Conservation (phyloP, 768 basidiomycete genomes). For the Rhodotorula paludigena region DNA sequence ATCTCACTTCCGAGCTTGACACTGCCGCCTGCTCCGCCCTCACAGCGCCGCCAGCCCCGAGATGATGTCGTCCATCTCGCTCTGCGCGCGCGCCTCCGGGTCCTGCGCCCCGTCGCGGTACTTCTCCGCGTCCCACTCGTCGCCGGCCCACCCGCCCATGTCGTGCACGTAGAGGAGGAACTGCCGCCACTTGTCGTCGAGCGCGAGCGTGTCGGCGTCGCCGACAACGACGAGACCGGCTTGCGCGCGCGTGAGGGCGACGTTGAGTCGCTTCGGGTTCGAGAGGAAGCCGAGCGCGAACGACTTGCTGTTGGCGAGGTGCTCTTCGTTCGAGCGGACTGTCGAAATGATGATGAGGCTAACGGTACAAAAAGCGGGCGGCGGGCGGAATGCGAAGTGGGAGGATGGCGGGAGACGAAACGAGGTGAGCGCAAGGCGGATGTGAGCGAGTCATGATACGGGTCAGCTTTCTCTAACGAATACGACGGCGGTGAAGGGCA, state of each 20-base stretch:
- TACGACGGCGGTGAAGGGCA: too few relatives aligned
- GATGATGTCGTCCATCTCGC: too few relatives aligned
- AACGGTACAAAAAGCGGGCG: background rate
- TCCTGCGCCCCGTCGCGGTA: too few relatives aligned
- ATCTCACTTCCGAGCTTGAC: too few relatives aligned
- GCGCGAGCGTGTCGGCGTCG: constrained; percentile 42
- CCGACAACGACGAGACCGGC: constrained; percentile 47
- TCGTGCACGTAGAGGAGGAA: constrained; percentile 11
- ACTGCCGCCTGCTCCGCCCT: too few relatives aligned
- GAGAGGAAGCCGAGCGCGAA: constrained; percentile 46
- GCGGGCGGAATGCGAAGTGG: constrained; percentile 3
- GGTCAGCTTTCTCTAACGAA: too few relatives aligned
- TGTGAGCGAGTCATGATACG: too few relatives aligned
- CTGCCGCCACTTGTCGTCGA: constrained; percentile 45
- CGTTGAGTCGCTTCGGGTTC: constrained; percentile 48
- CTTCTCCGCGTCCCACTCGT: constrained; percentile 1
- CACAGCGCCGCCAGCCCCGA: too few relatives aligned
- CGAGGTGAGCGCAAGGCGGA: too few relatives aligned
- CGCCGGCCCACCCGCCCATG: constrained; percentile 10
- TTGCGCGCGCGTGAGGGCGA: constrained; percentile 48
- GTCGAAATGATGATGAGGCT: constrained; percentile 41
- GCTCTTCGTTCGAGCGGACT: constrained; percentile 41
- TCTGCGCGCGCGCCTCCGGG: too few relatives aligned
- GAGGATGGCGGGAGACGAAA: too few relatives aligned
- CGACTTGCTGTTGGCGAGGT: constrained; percentile 42